Conservation (phyloP, 139 green algal species). For the Coelastrella sp. region DNA sequence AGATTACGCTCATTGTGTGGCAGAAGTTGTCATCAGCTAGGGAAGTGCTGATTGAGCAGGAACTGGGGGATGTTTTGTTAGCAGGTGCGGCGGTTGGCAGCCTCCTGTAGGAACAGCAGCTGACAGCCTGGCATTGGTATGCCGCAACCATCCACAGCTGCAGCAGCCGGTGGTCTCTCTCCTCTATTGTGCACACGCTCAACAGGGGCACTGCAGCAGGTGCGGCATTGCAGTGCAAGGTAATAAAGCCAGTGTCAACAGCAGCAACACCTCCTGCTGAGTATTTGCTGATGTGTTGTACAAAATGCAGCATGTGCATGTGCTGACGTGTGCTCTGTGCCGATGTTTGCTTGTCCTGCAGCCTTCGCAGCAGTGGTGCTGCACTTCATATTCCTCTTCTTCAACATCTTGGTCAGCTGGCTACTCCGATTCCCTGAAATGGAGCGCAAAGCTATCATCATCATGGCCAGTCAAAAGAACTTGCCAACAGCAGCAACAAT, state of each 20-base stretch:
- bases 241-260: too few species aligned
- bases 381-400: constrained; percentile 73
- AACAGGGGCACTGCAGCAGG: too few species aligned
- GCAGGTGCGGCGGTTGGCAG: constrained; percentile 15
- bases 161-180: neutral
- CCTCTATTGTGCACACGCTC: too few species aligned
- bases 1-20: constrained; percentile 81
- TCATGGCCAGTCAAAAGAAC: constrained; percentile 77
- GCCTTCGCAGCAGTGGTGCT: constrained; percentile 52
- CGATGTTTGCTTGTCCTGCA: neutral
- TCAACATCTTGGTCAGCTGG: constrained; percentile 65
- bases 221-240: too few species aligned
- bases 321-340: too few species aligned
- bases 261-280: neutral
- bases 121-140: neutral
- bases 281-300: constrained; percentile 45
- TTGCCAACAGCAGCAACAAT: constrained; percentile 59
- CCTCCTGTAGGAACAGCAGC: neutral
- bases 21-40: constrained; percentile 69
- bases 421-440: constrained; percentile 60
- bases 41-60: constrained; percentile 68
- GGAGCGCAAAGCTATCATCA: constrained; percentile 68
- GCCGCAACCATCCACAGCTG: neutral
- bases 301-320: too few species aligned
- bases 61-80: constrained; percentile 69